Evolutionary conservation across 2,329 filamentous ascomycete genomes (phyloP), one percentile per base, ranked within the genome.

Genomic region (Aquanectria penicillioides): DNA sequence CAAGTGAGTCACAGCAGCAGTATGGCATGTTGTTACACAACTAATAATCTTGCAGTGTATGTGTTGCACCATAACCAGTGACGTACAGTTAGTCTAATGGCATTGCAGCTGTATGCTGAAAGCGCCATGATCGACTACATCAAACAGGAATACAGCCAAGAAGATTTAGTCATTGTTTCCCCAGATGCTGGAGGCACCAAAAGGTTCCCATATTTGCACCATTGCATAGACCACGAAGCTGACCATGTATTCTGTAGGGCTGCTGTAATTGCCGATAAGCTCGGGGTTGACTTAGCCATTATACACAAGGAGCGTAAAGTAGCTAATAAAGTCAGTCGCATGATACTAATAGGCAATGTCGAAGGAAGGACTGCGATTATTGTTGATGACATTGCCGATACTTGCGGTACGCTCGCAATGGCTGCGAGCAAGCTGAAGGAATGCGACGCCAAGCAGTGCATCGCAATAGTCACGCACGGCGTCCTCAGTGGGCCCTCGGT

Each of bases 361-460:
- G 84, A 87, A 66, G 91, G 91, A 78, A 94, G 94, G 79, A 88
- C 93, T 26, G 94, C 94, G 57, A 97, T 98, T 71, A 87, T 98
- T 43, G 94, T 98, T 54, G 94, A 97, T 75, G 94, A 97, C 75
- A 97, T 97, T 92, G 93, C 93, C 23, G 94, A 97, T 74, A 97
- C 94, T 3, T 97, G 93, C 75, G 93, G 93, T 64, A 96, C 91
- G 67, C 79, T 83, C 17, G 78, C 78, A 74, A 97, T 97, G 80
- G 94, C 93, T 2, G 94, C 94, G 11, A 88, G 91, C 52, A 93
- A 93, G 0, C 86, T 97, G 49, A 91, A 94, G 76, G 86, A 91
- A 68, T 89, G 97, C 72, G 92, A 92, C 20, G 94, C 94, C 1
- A 87, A 87, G 68, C 88, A 94, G 72, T 92, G 95, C 37, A 91